These are phyloP conservation scores for Groenewaldozyma salmanticensis DNA, from an alignment of 805 yeast species.

Conservation along the genomic window DNA sequence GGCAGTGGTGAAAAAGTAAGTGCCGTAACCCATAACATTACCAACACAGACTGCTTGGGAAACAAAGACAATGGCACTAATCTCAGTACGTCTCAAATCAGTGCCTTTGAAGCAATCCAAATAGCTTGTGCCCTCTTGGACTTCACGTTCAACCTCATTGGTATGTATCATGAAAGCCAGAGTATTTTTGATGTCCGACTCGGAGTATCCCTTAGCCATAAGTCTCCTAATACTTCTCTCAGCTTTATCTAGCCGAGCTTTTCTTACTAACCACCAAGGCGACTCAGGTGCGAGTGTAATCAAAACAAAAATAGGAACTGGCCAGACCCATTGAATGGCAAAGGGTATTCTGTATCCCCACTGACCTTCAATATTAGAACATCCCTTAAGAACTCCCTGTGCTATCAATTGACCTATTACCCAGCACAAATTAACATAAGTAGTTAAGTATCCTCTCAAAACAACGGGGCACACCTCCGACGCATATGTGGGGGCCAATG, in stretches of 20 bases:
- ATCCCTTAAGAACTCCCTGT: slow-evolving; percentile 40
- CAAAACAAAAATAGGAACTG: slow-evolving; percentile 34
- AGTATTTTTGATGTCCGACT: slow-evolving; percentile 12
- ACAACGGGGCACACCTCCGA: slow-evolving; percentile 46
- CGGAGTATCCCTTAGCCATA: neutral
- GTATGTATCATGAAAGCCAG: slow-evolving; percentile 29
- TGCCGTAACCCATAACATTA: neutral
- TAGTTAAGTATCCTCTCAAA: slow-evolving; percentile 39
- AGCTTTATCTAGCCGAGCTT: slow-evolving; percentile 35
- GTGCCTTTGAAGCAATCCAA: slow-evolving; percentile 42
- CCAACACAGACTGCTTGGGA: slow-evolving; percentile 29
- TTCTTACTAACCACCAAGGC: slow-evolving; percentile 46
- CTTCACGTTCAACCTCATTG: slow-evolving; percentile 9
- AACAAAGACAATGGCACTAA: slow-evolving; percentile 1
- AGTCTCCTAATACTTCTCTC: slow-evolving; percentile 31
- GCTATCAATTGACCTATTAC: slow-evolving; percentile 48
- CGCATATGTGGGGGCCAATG: slow-evolving; percentile 42
- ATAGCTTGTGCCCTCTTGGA: slow-evolving; percentile 8
- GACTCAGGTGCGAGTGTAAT: slow-evolving; percentile 41
- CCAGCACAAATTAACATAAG: slow-evolving; percentile 45
- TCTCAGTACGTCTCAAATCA: slow-evolving; percentile 38
- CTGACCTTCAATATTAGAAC: slow-evolving; percentile 18
- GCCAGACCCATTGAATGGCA: slow-evolving; percentile 54
- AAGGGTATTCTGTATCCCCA: slow-evolving; percentile 44
- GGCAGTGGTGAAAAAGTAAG: slow-evolving; percentile 42